Evolutionary conservation across 2,329 filamentous ascomycete genomes (phyloP).

Genomic region (Calonectria pauciramosa): DNA sequence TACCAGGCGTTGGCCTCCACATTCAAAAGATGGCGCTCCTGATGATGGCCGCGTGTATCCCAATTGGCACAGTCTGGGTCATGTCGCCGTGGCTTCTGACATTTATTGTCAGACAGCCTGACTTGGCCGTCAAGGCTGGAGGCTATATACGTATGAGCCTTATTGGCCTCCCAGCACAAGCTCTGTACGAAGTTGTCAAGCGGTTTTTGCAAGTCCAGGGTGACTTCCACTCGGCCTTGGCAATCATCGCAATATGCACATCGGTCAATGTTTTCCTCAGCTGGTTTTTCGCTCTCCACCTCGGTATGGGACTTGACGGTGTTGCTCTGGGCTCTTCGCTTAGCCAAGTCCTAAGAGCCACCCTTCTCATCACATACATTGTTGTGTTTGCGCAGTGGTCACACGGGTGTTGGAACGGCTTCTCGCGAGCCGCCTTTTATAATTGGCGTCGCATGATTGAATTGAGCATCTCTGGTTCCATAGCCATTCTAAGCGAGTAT

Average conservation of each 20-base stretch:
- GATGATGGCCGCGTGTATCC: not conserved
- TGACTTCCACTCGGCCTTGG: not conserved
- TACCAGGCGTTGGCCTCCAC: not conserved
- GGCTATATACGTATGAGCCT: not conserved
- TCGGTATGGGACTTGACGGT: not conserved
- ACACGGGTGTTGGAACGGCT: not conserved
- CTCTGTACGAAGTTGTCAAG: not conserved
- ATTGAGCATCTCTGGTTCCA: not conserved
- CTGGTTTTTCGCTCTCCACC: not conserved
- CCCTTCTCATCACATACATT: not conserved
- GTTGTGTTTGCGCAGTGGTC: not conserved
- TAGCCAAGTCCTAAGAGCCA: not conserved
- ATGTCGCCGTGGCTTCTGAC: not conserved
- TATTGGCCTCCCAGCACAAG: not conserved
- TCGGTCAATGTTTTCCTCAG: not conserved
- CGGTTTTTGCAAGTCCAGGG: conserved; percentile 3
- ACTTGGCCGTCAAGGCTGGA: not conserved
- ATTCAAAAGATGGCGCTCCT: not conserved
- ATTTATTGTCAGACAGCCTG: not conserved
- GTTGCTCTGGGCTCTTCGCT: not conserved
- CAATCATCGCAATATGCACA: not conserved
- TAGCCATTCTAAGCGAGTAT: not conserved
- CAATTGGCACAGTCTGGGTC: not conserved
- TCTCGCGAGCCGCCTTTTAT: not conserved
- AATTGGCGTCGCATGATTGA: not conserved